These are phyloP conservation scores for Chlamydomonas schloesseri DNA, from an alignment of 139 green algal genomes.

Conservation along the genomic window DNA sequence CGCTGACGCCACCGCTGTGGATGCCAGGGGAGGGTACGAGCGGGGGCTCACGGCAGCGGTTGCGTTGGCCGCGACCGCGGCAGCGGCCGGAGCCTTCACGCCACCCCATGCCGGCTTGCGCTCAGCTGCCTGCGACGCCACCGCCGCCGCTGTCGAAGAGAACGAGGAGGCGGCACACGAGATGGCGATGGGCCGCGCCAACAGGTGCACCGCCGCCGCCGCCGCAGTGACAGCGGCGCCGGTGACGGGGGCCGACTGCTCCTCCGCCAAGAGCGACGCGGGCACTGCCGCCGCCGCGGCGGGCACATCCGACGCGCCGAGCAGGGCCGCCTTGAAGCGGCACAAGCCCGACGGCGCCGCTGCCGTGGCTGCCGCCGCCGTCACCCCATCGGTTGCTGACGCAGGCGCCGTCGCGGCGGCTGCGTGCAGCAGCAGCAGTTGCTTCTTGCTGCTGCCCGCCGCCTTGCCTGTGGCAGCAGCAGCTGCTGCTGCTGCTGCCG, in stretches of 20 bases:
- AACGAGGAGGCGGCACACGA: too few species aligned
- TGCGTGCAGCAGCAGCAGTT: too few species aligned
- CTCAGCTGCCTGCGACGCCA: background rate
- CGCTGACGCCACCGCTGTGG: too few species aligned
- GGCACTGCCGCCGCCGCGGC: background rate
- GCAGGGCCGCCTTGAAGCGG: conserved; percentile 35
- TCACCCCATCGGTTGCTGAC: background rate
- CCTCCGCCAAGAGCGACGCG: background rate
- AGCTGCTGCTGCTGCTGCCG: background rate
- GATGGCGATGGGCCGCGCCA: background rate
- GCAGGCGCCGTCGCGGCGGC: too few species aligned
- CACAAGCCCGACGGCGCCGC: background rate
- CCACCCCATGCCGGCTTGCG: conserved; percentile 38
- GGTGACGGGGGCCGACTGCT: background rate
- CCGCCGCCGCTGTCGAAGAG: background rate
- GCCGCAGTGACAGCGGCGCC: background rate
- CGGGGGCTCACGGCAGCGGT: background rate
- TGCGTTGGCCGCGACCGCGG: too few species aligned
- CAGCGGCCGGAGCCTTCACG: background rate
- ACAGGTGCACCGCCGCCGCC: background rate
- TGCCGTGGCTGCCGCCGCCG: background rate
- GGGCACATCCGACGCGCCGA: background rate
- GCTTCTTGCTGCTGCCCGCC: too few species aligned
- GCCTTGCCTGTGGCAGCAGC: too few species aligned
- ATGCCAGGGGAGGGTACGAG: conserved; percentile 18